Conservation (phyloP, 2,329 filamentous ascomycete genomes). For the Spiromastix sp. region DNA sequence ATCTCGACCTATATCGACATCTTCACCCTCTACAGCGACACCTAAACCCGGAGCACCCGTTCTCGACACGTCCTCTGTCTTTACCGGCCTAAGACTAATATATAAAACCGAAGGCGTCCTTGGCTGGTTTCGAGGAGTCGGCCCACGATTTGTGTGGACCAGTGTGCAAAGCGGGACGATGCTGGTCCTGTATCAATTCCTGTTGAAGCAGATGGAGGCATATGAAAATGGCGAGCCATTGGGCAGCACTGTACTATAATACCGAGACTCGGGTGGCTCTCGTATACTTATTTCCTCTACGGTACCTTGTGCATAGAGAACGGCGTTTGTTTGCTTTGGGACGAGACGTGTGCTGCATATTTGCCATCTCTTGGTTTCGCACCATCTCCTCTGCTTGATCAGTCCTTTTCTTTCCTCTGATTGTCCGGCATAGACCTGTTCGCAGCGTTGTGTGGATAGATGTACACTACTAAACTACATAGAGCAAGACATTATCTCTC, state of each 20-base stretch:
- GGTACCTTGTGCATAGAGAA: not conserved
- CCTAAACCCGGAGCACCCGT: constrained; percentile 67
- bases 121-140: constrained; percentile 91
- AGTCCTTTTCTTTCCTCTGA: no score
- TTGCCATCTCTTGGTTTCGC: no score
- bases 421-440: no score
- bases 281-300: no score
- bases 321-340: constrained; percentile 5
- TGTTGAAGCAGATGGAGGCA: constrained; percentile 67
- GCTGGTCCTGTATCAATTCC: constrained; percentile 86
- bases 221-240: constrained; percentile 21
- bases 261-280: not conserved
- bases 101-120: constrained; percentile 80
- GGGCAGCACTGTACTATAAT: constrained; percentile 2
- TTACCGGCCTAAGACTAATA: constrained; percentile 74
- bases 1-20: constrained; percentile 74
- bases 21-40: constrained; percentile 74
- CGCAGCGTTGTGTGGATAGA: no score
- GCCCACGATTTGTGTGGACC: constrained; percentile 88
- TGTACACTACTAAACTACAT: no score
- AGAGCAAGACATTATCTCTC: no score
- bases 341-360: no score
- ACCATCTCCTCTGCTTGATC: no score
- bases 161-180: constrained; percentile 95
- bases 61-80: constrained; percentile 80